These are phyloP conservation scores for Paraurostyla sp. DNA, from an alignment of 73 alveolate species.

Conservation along the genomic window DNA sequence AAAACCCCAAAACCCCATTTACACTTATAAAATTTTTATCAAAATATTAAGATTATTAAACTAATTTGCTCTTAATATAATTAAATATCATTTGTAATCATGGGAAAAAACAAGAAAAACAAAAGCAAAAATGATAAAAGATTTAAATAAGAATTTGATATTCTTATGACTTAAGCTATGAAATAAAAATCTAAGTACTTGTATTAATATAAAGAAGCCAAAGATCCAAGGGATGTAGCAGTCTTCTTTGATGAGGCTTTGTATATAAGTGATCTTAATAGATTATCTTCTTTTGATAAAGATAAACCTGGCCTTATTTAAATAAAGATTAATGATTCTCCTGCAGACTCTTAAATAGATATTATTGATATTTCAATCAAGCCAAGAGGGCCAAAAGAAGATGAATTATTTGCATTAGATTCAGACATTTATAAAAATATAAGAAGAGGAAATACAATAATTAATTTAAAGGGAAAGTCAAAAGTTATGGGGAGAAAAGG, in stretches of 20 bases:
- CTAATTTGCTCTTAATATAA: no score
- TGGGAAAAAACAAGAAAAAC: no score
- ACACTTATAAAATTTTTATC: no score
- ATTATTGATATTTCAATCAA: conserved; percentile 27
- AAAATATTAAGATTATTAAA: no score
- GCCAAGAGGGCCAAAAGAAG: conserved; percentile 61
- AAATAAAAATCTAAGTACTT: neutral
- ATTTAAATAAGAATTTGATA: no score
- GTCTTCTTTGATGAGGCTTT: neutral
- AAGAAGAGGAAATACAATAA: conserved; percentile 73
- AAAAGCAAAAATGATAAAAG: no score
- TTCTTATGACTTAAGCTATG: no score
- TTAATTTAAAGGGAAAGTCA: neutral
- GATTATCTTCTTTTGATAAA: neutral
- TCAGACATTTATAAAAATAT: conserved; percentile 37
- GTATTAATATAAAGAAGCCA: neutral
- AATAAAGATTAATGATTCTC: conserved; percentile 18
- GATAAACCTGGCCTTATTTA: neutral
- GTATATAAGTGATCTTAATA: neutral
- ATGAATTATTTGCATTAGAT: conserved; percentile 52
- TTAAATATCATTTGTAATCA: no score
- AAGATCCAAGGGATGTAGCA: neutral
- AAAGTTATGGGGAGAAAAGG: conserved; percentile 74
- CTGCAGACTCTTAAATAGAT: neutral
- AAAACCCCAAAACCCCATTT: no score